These are phyloP conservation scores for Omphalea diandra DNA, from an alignment of 441 rosid species.

Conservation along the genomic window DNA sequence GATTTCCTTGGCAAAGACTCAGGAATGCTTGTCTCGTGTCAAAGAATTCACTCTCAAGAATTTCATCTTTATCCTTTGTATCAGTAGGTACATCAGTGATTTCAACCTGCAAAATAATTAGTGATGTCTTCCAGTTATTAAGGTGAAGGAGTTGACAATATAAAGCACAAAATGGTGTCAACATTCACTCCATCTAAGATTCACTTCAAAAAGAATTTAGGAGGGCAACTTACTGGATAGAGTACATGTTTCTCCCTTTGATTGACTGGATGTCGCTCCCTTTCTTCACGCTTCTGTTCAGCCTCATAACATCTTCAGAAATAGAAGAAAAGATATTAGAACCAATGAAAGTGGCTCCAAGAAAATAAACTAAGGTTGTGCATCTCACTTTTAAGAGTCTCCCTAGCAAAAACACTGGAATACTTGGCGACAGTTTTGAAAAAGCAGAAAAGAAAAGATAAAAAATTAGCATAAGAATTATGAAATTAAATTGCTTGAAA, in stretches of 20 bases:
- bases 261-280: slow-evolving; percentile 89
- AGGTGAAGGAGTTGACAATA: not conserved
- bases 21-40: slow-evolving; percentile 98
- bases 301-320: slow-evolving; percentile 75
- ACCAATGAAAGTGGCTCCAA: slow-evolving; percentile 22
- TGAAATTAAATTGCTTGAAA: not conserved
- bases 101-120: slow-evolving; percentile 55
- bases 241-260: slow-evolving; percentile 80
- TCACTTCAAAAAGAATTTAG: slow-evolving; percentile 1
- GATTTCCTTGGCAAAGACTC: slow-evolving; percentile 99
- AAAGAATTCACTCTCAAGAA: slow-evolving; percentile 97
- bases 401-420: not conserved
- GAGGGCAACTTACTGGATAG: slow-evolving; percentile 60
- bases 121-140: slow-evolving; percentile 23
- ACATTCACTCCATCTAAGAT: slow-evolving; percentile 6
- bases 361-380: not conserved
- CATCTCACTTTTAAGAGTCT: not conserved
- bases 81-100: slow-evolving; percentile 72
- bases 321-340: slow-evolving; percentile 11
- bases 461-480: not conserved
- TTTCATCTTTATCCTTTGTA: slow-evolving; percentile 94
- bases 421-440: not conserved
- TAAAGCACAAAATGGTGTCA: not conserved
- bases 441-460: too few species aligned
- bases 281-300: slow-evolving; percentile 90